These are phyloP conservation scores for Colletotrichum costaricense DNA, from an alignment of 2,329 filamentous ascomycete species.

Conservation along the genomic window DNA sequence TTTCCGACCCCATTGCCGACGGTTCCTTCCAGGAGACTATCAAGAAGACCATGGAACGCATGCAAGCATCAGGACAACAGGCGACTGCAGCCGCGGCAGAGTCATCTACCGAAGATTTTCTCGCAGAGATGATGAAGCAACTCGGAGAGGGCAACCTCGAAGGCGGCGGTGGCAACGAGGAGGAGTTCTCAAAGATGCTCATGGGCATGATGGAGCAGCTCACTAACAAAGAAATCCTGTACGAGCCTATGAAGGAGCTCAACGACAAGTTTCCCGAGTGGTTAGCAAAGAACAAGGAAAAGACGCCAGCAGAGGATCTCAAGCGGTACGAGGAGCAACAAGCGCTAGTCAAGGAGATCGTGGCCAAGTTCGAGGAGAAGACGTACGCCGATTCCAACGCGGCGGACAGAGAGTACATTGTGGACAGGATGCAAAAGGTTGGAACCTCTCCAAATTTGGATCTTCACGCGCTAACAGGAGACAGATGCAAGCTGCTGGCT, in stretches of 20 bases:
- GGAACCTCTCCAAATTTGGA: constrained; percentile 24
- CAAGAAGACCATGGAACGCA: constrained; percentile 92
- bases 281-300: constrained; percentile 81
- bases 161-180: constrained; percentile 70
- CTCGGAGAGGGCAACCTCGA: constrained; percentile 75
- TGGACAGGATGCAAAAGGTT: constrained; percentile 98
- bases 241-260: constrained; percentile 98
- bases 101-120: constrained; percentile 78
- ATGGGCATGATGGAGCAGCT: constrained; percentile 99
- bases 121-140: constrained; percentile 93
- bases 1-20: constrained; percentile 58
- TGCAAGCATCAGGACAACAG: constrained; percentile 89
- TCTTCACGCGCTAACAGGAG: constrained; percentile 33
- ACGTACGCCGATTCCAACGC: constrained; percentile 86
- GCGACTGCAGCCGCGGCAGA: constrained; percentile 82
- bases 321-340: constrained; percentile 86
- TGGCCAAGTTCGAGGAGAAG: constrained; percentile 85
- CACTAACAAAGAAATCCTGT: constrained; percentile 97
- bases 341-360: constrained; percentile 84
- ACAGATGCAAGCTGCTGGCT: constrained; percentile 96
- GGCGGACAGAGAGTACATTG: constrained; percentile 88
- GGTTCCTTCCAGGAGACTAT: constrained; percentile 93
- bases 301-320: constrained; percentile 76
- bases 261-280: constrained; percentile 92
- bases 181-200: constrained; percentile 94